These are phyloP conservation scores for Catunica adiposa DNA, from an alignment of 2,329 filamentous ascomycete genomes.

Conservation along the genomic window DNA sequence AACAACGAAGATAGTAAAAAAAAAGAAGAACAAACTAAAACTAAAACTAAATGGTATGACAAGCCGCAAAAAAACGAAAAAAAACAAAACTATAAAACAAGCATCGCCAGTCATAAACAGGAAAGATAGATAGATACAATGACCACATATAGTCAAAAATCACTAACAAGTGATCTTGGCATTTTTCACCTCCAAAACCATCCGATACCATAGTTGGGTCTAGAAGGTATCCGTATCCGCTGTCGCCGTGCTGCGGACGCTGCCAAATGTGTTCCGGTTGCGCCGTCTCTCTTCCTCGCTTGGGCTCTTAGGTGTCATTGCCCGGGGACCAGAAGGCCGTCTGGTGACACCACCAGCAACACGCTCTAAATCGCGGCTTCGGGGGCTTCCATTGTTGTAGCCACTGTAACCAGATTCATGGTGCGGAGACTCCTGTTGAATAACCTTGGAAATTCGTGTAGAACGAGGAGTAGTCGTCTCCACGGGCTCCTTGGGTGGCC, in stretches of 20 bases:
- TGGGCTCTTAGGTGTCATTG: conserved; percentile 42
- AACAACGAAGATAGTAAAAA: background rate
- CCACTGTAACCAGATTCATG: conserved; percentile 29
- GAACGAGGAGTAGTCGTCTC: conserved; percentile 19
- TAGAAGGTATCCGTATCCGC: conserved; percentile 31
- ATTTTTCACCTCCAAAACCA: background rate
- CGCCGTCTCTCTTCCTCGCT: conserved; percentile 35
- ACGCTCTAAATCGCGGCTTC: conserved; percentile 39
- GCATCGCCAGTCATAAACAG: background rate
- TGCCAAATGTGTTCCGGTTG: conserved; percentile 43
- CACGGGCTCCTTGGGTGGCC: conserved; percentile 47
- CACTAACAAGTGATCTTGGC: conserved; percentile 4
- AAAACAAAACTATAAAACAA: no score
- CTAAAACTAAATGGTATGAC: background rate
- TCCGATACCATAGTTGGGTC: background rate
- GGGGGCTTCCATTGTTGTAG: conserved; percentile 36
- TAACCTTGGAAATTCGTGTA: conserved; percentile 20
- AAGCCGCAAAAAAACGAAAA: background rate
- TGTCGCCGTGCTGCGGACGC: conserved; percentile 18
- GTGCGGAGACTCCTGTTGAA: background rate
- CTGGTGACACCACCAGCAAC: conserved; percentile 35
- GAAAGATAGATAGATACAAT: conserved; percentile 2
- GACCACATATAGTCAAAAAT: background rate
- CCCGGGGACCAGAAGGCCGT: conserved; percentile 40
- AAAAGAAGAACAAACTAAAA: conserved; percentile 1